A percentile compares a stretch with the other conserved stretches of the same genome.
Evolutionary conservation across 2,329 filamentous ascomycete genomes (phyloP).

Genomic region (Fusarium sororula): DNA sequence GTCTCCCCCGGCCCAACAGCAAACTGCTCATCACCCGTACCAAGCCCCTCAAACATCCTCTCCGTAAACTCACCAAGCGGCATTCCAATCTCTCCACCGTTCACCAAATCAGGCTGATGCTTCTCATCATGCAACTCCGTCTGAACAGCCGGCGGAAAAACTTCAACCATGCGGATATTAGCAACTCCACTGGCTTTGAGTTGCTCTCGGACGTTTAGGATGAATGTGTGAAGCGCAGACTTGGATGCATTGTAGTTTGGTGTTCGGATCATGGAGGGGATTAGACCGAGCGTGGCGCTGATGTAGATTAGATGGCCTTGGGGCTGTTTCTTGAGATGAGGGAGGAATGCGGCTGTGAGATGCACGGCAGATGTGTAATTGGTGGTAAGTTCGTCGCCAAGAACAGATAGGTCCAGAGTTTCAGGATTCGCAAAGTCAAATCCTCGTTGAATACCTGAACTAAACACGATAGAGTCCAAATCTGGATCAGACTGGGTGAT

Average conservation of each 20-base stretch:
- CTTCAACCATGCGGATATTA: constrained; percentile 38
- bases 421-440: constrained; percentile 45
- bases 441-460: constrained; percentile 62
- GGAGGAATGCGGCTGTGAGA: constrained; percentile 42
- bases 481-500: constrained; percentile 29
- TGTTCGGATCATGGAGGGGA: constrained; percentile 36
- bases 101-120: constrained; percentile 39
- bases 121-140: constrained; percentile 42
- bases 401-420: constrained; percentile 42
- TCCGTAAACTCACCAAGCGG: constrained; percentile 54
- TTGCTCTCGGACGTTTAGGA: constrained; percentile 35
- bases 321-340: constrained; percentile 34
- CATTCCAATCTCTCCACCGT: constrained; percentile 48
- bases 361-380: constrained; percentile 43
- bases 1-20: constrained; percentile 35
- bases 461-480: constrained; percentile 62
- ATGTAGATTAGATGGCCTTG: constrained; percentile 36
- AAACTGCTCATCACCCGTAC: constrained; percentile 38
- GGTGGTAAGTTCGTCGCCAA: constrained; percentile 40
- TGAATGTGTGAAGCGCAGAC: constrained; percentile 40
- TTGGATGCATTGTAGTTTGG: constrained; percentile 45
- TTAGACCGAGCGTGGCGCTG: constrained; percentile 35
- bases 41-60: constrained; percentile 43
- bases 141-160: constrained; percentile 45
- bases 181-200: constrained; percentile 16